Percentiles rank a stretch among this genome's conserved stretches.
These are phyloP conservation scores for Reticulascus tulasneorum DNA, from an alignment of 2,329 filamentous ascomycete genomes.

Conservation along the genomic window DNA sequence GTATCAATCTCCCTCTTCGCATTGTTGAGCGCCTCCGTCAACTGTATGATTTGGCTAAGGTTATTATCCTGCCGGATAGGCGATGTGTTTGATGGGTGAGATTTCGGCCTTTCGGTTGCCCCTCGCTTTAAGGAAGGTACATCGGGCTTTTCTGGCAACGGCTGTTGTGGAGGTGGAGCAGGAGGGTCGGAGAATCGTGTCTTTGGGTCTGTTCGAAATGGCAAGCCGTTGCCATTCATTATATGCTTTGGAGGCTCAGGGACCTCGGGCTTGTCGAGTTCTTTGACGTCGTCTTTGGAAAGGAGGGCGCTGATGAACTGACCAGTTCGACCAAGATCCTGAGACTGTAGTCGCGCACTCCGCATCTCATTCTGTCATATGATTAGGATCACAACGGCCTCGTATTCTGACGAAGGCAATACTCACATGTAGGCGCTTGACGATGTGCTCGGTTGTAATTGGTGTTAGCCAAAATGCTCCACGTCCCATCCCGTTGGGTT, in stretches of 20 bases:
- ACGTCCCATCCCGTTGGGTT: conserved; percentile 63
- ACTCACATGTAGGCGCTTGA: conserved; percentile 79
- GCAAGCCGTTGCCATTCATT: conserved; percentile 47
- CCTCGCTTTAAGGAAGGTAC: conserved; percentile 68
- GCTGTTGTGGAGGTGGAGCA: conserved; percentile 88
- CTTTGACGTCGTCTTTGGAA: conserved; percentile 64
- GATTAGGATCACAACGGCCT: conserved; percentile 16
- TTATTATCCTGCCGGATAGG: conserved; percentile 54
- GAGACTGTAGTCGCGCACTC: conserved; percentile 79
- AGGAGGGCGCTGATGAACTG: conserved; percentile 77
- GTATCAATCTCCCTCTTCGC: conserved; percentile 83
- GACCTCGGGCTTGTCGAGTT: conserved; percentile 47
- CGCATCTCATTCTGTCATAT: conserved; percentile 75
- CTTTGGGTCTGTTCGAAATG: conserved; percentile 69
- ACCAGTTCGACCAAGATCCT: conserved; percentile 77
- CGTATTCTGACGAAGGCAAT: not conserved
- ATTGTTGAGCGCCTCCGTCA: conserved; percentile 79
- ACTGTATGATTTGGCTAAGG: conserved; percentile 70
- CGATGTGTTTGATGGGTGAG: conserved; percentile 47
- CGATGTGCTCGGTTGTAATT: conserved; percentile 89
- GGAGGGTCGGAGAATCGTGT: conserved; percentile 89
- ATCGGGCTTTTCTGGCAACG: conserved; percentile 89
- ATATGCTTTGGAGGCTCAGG: conserved; percentile 45
- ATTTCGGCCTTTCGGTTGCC: conserved; percentile 71
- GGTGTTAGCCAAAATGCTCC: conserved; percentile 84